A percentile compares a stretch with the other conserved stretches of the same genome.
Conservation (phyloP, 2,329 filamentous ascomycete species). For the Pseudocercospora fijiensis region DNA sequence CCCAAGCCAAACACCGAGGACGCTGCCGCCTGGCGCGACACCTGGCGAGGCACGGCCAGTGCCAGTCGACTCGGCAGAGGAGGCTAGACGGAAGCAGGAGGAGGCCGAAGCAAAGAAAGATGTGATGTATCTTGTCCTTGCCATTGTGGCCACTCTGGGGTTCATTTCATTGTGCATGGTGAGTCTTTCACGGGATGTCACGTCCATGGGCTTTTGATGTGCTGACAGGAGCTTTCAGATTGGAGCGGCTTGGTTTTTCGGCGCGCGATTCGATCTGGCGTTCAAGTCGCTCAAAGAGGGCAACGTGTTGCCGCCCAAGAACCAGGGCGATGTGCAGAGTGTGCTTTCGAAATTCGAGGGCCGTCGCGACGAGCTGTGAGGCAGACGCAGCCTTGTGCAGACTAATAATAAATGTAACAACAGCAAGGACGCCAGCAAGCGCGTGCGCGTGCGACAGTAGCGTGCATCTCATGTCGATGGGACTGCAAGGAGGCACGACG, state of each 20-base stretch:
- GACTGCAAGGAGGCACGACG: not conserved
- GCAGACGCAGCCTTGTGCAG: not conserved
- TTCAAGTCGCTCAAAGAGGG: conserved; percentile 55
- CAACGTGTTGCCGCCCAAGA: conserved; percentile 32
- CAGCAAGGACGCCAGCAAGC: conserved; percentile 3
- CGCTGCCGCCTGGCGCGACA: conserved; percentile 31
- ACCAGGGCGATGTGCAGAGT: conserved; percentile 15
- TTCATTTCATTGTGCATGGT: conserved; percentile 79
- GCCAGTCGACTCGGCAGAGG: conserved; percentile 54
- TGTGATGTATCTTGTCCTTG: conserved; percentile 61
- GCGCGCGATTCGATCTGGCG: conserved; percentile 77
- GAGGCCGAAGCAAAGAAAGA: conserved; percentile 56
- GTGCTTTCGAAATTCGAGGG: conserved; percentile 24
- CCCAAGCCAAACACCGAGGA: conserved; percentile 74
- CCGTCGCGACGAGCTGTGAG: conserved; percentile 34
- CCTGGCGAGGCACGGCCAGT: conserved; percentile 42
- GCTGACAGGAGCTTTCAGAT: conserved; percentile 55
- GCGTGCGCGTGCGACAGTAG: not conserved
- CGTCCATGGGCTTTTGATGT: not conserved
- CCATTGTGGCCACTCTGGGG: conserved; percentile 67
- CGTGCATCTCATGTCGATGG: not conserved
- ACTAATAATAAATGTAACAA: conserved; percentile 21
- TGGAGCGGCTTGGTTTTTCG: conserved; percentile 72
- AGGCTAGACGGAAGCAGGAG: conserved; percentile 54
- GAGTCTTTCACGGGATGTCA: conserved; percentile 41